These are phyloP conservation scores for Penicillium occitanis DNA, from an alignment of 2,329 filamentous ascomycete species.

Conservation along the genomic window DNA sequence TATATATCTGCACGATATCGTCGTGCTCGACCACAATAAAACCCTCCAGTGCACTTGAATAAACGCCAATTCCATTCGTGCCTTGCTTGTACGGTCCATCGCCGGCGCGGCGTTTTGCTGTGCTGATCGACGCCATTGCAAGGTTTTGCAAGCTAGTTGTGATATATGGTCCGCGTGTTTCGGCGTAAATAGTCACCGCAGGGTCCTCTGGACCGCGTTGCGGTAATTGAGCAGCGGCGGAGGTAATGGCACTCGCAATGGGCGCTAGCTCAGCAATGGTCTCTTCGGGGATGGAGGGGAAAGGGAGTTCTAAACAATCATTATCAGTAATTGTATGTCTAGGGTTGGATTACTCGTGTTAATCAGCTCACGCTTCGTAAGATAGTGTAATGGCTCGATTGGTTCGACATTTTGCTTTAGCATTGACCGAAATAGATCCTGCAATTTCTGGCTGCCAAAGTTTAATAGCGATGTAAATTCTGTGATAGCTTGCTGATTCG, in stretches of 20 bases:
- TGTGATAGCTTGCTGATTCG: slow-evolving; percentile 83
- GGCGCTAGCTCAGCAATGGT: slow-evolving; percentile 72
- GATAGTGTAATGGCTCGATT: slow-evolving; percentile 85
- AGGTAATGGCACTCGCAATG: slow-evolving; percentile 74
- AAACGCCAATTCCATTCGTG: slow-evolving; percentile 87
- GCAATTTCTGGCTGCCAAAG: slow-evolving; percentile 76
- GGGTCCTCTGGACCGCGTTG: slow-evolving; percentile 63
- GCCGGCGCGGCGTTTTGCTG: slow-evolving; percentile 70
- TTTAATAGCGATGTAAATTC: slow-evolving; percentile 77
- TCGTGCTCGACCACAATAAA: slow-evolving; percentile 88
- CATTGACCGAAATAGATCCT: slow-evolving; percentile 77
- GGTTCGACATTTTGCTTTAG: slow-evolving; percentile 75
- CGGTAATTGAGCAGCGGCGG: slow-evolving; percentile 51
- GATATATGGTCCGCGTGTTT: slow-evolving; percentile 85
- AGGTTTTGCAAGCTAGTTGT: slow-evolving; percentile 78
- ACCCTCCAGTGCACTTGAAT: slow-evolving; percentile 81
- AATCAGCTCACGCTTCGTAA: slow-evolving; percentile 71
- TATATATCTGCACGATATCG: slow-evolving; percentile 83
- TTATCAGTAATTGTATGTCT: too few species aligned
- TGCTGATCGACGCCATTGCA: slow-evolving; percentile 80
- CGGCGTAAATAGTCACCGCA: slow-evolving; percentile 79
- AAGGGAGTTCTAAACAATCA: slow-evolving; percentile 58
- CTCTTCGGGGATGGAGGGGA: slow-evolving; percentile 76
- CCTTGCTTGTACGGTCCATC: slow-evolving; percentile 84
- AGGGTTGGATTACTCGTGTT: background rate